Conservation (phyloP, 164 flowering plant species). For the Annona squamosa region DNA sequence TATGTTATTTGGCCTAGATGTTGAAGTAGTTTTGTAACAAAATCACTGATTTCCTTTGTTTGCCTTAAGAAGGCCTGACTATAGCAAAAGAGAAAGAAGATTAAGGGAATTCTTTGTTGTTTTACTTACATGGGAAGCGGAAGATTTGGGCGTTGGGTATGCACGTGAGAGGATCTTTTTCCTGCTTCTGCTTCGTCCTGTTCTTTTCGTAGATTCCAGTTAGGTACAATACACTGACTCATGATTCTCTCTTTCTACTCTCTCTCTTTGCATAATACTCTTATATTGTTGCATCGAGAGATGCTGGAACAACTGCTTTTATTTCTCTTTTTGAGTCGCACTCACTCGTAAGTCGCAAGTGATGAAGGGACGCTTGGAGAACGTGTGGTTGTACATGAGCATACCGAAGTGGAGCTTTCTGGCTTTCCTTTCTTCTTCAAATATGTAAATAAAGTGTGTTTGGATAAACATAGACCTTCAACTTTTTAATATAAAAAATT, state of each 20-base stretch:
- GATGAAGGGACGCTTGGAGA: constrained; percentile 19
- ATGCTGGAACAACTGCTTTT: constrained; percentile 7
- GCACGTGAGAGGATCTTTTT: constrained; percentile 43
- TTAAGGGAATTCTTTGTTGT: not conserved
- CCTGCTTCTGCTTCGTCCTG: constrained; percentile 20
- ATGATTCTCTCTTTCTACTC: constrained; percentile 18
- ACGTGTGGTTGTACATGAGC: constrained; percentile 32
- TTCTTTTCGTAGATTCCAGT: constrained; percentile 38
- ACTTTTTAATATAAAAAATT: no score
- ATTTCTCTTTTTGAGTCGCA: constrained; percentile 12
- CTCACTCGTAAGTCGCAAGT: not conserved
- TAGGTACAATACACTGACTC: constrained; percentile 34
- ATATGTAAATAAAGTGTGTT: not conserved
- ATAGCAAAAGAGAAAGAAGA: no score
- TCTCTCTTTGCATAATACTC: not conserved
- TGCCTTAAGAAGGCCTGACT: no score
- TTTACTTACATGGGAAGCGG: constrained; percentile 29
- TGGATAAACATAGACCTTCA: no score
- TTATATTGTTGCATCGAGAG: constrained; percentile 3
- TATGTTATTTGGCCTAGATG: no score
- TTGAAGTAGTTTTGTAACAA: no score
- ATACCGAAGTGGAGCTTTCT: not conserved
- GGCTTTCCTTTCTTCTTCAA: not conserved
- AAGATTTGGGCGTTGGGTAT: constrained; percentile 14
- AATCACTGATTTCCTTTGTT: no score